phyloP scores from a whole-genome alignment of 345 rosid species.

The Syzygium aqueum region DNA sequence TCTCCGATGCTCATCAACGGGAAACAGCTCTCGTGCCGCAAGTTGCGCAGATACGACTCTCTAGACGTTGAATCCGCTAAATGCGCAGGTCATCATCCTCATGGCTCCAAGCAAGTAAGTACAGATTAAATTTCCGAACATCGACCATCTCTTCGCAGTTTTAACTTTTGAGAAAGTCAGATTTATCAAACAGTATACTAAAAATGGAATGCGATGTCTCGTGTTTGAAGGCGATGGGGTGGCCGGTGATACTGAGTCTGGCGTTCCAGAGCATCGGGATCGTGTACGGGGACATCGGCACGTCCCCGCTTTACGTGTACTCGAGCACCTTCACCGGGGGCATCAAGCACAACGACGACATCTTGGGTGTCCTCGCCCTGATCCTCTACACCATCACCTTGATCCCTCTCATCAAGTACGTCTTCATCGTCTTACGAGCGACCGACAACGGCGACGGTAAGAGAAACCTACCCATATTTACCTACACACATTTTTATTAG shows the following conservation, averaged over 20 bases:
- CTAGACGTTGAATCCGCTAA: slow-evolving; percentile 34
- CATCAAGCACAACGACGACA: slow-evolving; percentile 32
- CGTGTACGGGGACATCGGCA: slow-evolving; percentile 52
- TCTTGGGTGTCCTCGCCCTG: slow-evolving; percentile 45
- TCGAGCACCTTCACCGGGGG: slow-evolving; percentile 23
- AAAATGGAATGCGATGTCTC: not conserved
- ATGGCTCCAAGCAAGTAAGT: slow-evolving; percentile 13
- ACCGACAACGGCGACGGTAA: slow-evolving; percentile 54
- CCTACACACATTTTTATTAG: not conserved
- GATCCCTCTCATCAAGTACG: slow-evolving; percentile 43
- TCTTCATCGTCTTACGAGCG: slow-evolving; percentile 40
- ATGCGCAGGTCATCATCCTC: not conserved
- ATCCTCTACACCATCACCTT: slow-evolving; percentile 46
- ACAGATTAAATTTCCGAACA: not conserved
- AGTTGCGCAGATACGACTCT: slow-evolving; percentile 26
- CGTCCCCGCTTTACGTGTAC: slow-evolving; percentile 51
- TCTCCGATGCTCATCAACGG: not conserved
- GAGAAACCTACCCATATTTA: not conserved
- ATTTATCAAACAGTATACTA: not conserved
- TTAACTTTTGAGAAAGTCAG: not conserved
- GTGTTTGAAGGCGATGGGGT: not conserved
- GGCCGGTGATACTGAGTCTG: slow-evolving; percentile 28
- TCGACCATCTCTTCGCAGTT: not conserved
- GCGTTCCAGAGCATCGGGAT: slow-evolving; percentile 59
- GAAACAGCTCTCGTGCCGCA: slow-evolving; percentile 8